Evolutionary conservation across 345 rosid genomes (phyloP).

Genomic region (Euclidium syriacum): DNA sequence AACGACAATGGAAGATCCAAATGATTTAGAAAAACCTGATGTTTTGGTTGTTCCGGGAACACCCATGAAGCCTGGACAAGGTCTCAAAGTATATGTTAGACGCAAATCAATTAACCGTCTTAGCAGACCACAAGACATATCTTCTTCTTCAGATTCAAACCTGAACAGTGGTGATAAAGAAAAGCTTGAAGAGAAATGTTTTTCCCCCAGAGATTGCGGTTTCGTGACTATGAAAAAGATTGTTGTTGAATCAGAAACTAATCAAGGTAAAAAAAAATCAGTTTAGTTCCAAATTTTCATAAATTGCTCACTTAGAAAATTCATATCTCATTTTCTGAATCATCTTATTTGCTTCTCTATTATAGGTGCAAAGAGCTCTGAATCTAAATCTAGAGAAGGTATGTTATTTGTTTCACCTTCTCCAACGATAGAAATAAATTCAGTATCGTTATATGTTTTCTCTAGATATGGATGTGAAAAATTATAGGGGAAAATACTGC

Average conservation of each 20-base stretch:
- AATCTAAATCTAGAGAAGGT: no score
- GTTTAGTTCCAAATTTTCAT: not conserved
- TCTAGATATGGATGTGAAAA: conserved; percentile 2
- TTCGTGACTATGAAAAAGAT: not conserved
- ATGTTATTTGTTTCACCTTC: no score
- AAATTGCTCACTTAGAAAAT: not conserved
- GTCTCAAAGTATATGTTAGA: not conserved
- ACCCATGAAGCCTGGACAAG: not conserved
- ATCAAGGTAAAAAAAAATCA: conserved; percentile 2
- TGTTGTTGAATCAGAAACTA: not conserved
- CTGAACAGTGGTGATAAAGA: not conserved
- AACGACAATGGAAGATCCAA: not conserved
- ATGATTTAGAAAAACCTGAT: not conserved
- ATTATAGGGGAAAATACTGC: not conserved
- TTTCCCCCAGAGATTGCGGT: not conserved
- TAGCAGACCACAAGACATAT: not conserved
- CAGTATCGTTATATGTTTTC: no score
- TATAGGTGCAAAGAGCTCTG: not conserved
- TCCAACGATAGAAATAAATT: no score
- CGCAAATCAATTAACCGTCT: not conserved
- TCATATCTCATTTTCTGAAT: not conserved
- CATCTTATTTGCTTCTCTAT: not conserved
- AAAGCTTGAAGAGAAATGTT: not conserved
- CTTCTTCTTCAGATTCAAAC: not conserved
- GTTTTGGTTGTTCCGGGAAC: not conserved